Base-by-base conservation (phyloP, 2,329 filamentous ascomycete genomes). In the Laburnicola sp. region DNA sequence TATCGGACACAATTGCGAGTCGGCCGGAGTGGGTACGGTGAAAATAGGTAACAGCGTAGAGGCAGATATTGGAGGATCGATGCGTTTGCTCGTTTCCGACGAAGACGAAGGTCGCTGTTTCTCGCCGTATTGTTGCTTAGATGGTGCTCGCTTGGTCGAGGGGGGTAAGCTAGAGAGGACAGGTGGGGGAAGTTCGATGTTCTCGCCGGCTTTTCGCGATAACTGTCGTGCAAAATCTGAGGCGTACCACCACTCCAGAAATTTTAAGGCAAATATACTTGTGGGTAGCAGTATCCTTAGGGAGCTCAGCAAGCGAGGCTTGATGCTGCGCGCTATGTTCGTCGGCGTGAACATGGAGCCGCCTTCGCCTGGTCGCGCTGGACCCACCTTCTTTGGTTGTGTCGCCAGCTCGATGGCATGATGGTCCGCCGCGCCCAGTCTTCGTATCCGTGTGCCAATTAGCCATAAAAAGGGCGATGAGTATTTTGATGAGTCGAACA, bases 211-310 rank as follows among this genome's bases (percentile, higher is more conserved):
- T 74, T 95, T 96, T 45, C 86, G 84, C 7, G 88, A 88, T 41
- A 99, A 78, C 73, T 97, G 93, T 55, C 91, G 87, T 30, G 93
- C 94, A 74, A 99, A 99, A 74, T 99, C 94, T 42, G 90, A 96
- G 34, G 93, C 91, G 70, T 99, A 90, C 94, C 94, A 99, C 94
- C 94, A 99, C 76, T 99, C 94, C 50, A 99, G 79, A 68, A 99
- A 99, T 72, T 99, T 99, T 60, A 99, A 82, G 2, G 92, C 93
- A 70, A 99, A 99, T 56, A 99, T 97, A 56, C 91, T 95, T 8
- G 91, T 89, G 0, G 94, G 94, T 10, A 99, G 80, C 48, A 96
- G 81, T 50, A 97, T 79, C 56, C 88, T 91, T 58, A 99, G 77
- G 47, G 88, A 88, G 0, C 85, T 85, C 45, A 96, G 75, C 16